Percentiles rank a stretch among this genome's conserved stretches.
These are phyloP conservation scores for Pascua sp. DNA, from an alignment of 1,284 basidiomycete genomes.

Conservation along the genomic window DNA sequence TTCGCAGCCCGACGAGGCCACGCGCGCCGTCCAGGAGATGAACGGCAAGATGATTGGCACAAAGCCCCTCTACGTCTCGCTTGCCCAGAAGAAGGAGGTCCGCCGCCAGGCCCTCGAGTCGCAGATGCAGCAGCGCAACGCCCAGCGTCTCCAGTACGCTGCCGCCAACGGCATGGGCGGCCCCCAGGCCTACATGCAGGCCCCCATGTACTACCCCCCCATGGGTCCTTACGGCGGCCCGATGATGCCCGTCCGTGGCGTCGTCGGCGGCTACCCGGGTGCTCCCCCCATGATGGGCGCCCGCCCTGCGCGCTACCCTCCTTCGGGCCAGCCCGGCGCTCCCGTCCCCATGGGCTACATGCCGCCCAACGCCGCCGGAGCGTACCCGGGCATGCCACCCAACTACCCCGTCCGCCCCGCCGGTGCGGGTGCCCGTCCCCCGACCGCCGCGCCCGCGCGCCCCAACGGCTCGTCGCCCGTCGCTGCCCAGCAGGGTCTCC, in stretches of 20 bases:
- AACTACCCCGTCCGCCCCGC: slow-evolving; percentile 41
- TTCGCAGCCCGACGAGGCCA: slow-evolving; percentile 96
- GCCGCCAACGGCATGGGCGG: slow-evolving; percentile 76
- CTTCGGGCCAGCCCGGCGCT: slow-evolving; percentile 57
- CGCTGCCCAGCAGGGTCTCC: slow-evolving; percentile 49
- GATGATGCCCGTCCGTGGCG: slow-evolving; percentile 56
- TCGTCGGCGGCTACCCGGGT: slow-evolving; percentile 47
- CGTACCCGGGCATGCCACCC: slow-evolving; percentile 47
- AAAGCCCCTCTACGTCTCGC: slow-evolving; percentile 97
- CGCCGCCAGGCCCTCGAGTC: slow-evolving; percentile 98
- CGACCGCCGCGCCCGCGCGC: slow-evolving; percentile 52
- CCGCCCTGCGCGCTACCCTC: slow-evolving; percentile 71
- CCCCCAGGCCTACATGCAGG: slow-evolving; percentile 67
- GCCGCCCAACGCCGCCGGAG: slow-evolving; percentile 61
- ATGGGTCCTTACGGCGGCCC: slow-evolving; percentile 59
- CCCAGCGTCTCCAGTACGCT: slow-evolving; percentile 88
- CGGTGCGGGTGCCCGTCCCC: slow-evolving; percentile 33
- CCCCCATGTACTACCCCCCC: slow-evolving; percentile 79
- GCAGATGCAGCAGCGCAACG: slow-evolving; percentile 91
- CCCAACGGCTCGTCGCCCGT: slow-evolving; percentile 49
- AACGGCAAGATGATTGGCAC: slow-evolving; percentile 99
- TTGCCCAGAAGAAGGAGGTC: slow-evolving; percentile 97
- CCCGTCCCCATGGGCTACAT: slow-evolving; percentile 41
- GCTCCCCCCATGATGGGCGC: slow-evolving; percentile 72
- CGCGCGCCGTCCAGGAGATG: slow-evolving; percentile 99